A percentile compares a stretch with the other conserved stretches of the same genome.
Evolutionary conservation across 2,329 filamentous ascomycete genomes (phyloP).

Genomic region (Intubia oerlemansii): DNA sequence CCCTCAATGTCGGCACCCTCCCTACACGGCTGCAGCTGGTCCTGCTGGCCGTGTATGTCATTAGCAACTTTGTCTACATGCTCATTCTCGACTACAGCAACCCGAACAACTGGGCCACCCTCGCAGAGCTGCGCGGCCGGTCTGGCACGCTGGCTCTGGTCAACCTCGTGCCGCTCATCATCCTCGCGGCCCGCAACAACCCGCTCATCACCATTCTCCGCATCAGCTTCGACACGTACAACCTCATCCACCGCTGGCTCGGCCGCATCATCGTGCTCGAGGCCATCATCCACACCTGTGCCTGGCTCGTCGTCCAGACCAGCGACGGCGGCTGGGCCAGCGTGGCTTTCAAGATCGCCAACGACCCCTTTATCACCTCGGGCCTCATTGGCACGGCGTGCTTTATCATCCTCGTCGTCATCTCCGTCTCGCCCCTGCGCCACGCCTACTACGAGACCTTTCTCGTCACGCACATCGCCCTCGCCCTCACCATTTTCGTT

Average conservation of each 20-base stretch:
- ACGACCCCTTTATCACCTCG: conserved; percentile 41
- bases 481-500: conserved; percentile 45
- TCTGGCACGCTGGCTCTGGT: conserved; percentile 66
- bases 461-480: conserved; percentile 61
- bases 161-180: conserved; percentile 80
- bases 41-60: conserved; percentile 32
- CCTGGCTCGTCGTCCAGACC: conserved; percentile 54
- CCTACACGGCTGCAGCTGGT: conserved; percentile 42
- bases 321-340: conserved; percentile 41
- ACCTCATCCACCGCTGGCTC: conserved; percentile 70
- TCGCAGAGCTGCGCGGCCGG: conserved; percentile 69
- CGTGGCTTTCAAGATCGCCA: conserved; percentile 28
- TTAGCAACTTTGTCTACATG: conserved; percentile 42
- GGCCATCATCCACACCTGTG: conserved; percentile 44
- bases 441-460: conserved; percentile 98
- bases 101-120: conserved; percentile 37
- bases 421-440: conserved; percentile 58
- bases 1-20: conserved; percentile 32
- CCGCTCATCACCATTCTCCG: conserved; percentile 62
- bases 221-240: conserved; percentile 93
- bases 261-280: conserved; percentile 53
- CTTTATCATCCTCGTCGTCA: conserved; percentile 44
- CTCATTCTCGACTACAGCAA: conserved; percentile 37
- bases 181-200: conserved; percentile 85
- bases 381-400: conserved; percentile 30